Evolutionary conservation across 257 asterid species (phyloP).

Genomic region (Gentiana macrophylla): DNA sequence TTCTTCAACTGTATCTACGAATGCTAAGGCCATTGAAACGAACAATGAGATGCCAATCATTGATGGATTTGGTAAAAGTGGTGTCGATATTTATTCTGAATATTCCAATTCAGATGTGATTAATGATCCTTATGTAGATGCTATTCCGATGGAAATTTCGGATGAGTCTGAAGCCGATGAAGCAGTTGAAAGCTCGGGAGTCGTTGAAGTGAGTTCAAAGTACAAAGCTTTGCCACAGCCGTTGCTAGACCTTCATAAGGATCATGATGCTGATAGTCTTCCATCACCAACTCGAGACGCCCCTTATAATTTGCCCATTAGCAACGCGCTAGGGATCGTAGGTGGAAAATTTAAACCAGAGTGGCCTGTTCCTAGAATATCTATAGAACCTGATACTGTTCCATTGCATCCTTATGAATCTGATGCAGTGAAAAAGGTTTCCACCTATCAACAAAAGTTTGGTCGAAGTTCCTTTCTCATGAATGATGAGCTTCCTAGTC

Average conservation of each 20-base stretch:
- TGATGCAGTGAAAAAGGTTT: conserved; percentile 86
- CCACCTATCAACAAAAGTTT: conserved; percentile 93
- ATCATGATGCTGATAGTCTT: conserved; percentile 88
- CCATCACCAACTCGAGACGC: conserved; percentile 88
- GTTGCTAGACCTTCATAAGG: conserved; percentile 87
- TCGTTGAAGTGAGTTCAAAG: conserved; percentile 31
- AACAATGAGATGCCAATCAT: conserved; percentile 22
- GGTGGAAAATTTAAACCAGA: conserved; percentile 56
- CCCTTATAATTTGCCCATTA: conserved; percentile 40
- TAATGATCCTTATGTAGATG: conserved; percentile 23
- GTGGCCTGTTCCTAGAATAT: conserved; percentile 55
- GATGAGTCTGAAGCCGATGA: conserved; percentile 19
- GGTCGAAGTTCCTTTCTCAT: conserved; percentile 45
- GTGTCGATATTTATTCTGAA: conserved; percentile 20
- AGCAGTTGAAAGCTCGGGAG: conserved; percentile 21
- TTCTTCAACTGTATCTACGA: conserved; percentile 20
- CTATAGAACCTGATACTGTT: conserved; percentile 28
- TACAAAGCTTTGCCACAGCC: conserved; percentile 54
- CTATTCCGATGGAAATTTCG: conserved; percentile 23
- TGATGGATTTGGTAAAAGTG: conserved; percentile 15
- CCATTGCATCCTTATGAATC: conserved; percentile 75
- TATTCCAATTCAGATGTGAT: conserved; percentile 16
- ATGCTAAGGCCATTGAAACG: conserved; percentile 11
- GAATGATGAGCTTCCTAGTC: conserved; percentile 80
- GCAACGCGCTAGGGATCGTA: conserved; percentile 29